Conservation (phyloP, 768 basidiomycete genomes). For the Boletus patriciae region DNA sequence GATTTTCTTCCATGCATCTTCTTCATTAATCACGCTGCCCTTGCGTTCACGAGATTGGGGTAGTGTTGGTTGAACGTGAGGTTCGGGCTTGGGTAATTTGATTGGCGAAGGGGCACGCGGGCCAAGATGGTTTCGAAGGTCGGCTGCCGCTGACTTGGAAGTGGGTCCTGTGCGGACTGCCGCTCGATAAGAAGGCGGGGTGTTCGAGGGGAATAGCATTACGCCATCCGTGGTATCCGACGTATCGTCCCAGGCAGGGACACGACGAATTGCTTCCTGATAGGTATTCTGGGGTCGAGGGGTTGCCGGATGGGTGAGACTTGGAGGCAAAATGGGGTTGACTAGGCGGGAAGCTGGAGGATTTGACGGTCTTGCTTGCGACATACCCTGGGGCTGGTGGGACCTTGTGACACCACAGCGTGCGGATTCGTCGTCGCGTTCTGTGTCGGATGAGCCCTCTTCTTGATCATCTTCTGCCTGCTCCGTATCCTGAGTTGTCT, state of each 20-base stretch:
- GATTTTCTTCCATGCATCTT: conserved; percentile 78
- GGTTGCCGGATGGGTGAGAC: conserved; percentile 29
- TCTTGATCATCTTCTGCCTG: conserved; percentile 14
- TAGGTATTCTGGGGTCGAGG: conserved; percentile 27
- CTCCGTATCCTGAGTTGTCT: conserved; percentile 19
- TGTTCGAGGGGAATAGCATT: conserved; percentile 38
- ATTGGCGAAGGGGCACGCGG: conserved; percentile 31
- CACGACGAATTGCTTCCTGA: conserved; percentile 11
- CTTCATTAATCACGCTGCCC: conserved; percentile 58
- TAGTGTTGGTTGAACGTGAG: conserved; percentile 15
- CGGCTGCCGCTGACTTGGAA: conserved; percentile 12
- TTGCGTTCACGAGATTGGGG: conserved; percentile 40
- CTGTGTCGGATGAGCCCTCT: conserved; percentile 18
- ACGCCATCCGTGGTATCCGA: conserved; percentile 39
- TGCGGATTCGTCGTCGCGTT: conserved; percentile 21
- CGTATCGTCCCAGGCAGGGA: conserved; percentile 37
- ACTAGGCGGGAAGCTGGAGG: conserved; percentile 12
- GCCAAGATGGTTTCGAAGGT: conserved; percentile 11
- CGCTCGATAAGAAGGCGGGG: conserved; percentile 52
- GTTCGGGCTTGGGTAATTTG: conserved; percentile 29
- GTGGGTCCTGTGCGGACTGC: conserved; percentile 34
- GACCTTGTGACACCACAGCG: conserved; percentile 2
- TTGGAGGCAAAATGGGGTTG: conserved; percentile 29
- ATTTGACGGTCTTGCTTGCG: conserved; percentile 12
- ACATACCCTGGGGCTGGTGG: conserved; percentile 8